Percentiles rank a stretch among this genome's conserved stretches.
Evolutionary conservation across 129 eudicot species (phyloP).

Genomic region (Sambucus nigra): DNA sequence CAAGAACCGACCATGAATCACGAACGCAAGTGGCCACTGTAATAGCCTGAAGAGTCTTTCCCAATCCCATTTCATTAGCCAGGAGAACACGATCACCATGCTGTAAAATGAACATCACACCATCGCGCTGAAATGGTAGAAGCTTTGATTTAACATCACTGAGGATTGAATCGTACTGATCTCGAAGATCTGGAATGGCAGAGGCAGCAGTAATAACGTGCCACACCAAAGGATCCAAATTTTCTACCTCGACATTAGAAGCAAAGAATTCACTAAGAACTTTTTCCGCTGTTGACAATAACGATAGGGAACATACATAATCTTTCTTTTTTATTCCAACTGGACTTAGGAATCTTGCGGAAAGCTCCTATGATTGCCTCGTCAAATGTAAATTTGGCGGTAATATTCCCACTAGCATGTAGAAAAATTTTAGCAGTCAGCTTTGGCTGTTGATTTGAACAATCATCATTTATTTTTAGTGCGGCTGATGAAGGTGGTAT

Average conservation of each 20-base stretch:
- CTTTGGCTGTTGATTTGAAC: conserved; percentile 39
- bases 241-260: conserved; percentile 64
- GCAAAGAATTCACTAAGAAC: conserved; percentile 35
- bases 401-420: conserved; percentile 79
- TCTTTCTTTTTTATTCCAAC: conserved; percentile 82
- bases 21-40: no score
- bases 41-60: no score
- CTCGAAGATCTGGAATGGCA: conserved; percentile 77
- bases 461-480: conserved; percentile 30
- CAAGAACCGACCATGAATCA: no score
- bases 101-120: no score
- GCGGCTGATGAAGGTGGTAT: conserved; percentile 23
- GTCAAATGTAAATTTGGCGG: conserved; percentile 70
- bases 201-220: conserved; percentile 90
- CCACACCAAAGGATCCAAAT: conserved; percentile 72
- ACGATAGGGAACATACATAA: conserved; percentile 87
- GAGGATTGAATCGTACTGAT: conserved; percentile 14
- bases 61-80: no score
- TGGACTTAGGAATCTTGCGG: conserved; percentile 64
- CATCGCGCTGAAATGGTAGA: no score
- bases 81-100: no score
- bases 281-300: conserved; percentile 62
- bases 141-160: no score
- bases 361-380: conserved; percentile 57
- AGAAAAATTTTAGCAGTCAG: conserved; percentile 51